Evolutionary conservation across 106 monocot genomes (phyloP).

Genomic region (Triglochin maritima): DNA sequence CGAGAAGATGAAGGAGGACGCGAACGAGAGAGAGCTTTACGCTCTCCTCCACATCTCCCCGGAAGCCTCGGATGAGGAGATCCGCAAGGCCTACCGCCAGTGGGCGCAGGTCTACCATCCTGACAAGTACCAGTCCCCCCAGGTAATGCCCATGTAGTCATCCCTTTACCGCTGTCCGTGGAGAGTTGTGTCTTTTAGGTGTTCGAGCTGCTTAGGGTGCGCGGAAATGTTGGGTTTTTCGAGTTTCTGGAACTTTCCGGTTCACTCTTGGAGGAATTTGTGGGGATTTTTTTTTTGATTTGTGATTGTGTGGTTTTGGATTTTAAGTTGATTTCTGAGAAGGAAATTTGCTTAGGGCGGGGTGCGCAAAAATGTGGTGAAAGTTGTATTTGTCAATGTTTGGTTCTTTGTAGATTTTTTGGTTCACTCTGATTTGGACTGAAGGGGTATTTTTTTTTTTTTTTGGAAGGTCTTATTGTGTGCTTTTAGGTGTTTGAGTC

Average conservation of each 20-base stretch:
- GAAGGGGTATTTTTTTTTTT: too few species aligned
- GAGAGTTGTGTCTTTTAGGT: neutral
- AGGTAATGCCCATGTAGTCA: slow-evolving; percentile 22
- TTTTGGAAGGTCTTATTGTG: too few species aligned
- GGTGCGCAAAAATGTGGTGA: too few species aligned
- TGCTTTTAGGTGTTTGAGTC: too few species aligned
- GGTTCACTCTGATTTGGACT: too few species aligned
- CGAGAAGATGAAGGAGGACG: slow-evolving; percentile 8
- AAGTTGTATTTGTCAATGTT: too few species aligned
- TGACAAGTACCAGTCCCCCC: slow-evolving; percentile 66
- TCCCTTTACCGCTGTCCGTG: neutral
- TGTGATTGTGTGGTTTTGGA: too few species aligned
- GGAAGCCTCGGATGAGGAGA: slow-evolving; percentile 79
- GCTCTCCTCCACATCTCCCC: slow-evolving; percentile 73
- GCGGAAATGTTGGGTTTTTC: neutral
- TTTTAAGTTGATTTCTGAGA: too few species aligned
- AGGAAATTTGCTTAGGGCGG: too few species aligned
- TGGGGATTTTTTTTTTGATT: too few species aligned
- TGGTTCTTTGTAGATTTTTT: too few species aligned
- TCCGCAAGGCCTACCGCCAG: slow-evolving; percentile 74
- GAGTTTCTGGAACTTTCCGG: neutral
- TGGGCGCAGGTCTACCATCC: slow-evolving; percentile 94
- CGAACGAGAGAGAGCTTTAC: slow-evolving; percentile 46
- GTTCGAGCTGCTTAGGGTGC: too few species aligned
- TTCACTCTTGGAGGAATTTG: neutral